Base-by-base conservation (phyloP, 495 filamentous ascomycete genomes). In the Usnea hakonensis region DNA sequence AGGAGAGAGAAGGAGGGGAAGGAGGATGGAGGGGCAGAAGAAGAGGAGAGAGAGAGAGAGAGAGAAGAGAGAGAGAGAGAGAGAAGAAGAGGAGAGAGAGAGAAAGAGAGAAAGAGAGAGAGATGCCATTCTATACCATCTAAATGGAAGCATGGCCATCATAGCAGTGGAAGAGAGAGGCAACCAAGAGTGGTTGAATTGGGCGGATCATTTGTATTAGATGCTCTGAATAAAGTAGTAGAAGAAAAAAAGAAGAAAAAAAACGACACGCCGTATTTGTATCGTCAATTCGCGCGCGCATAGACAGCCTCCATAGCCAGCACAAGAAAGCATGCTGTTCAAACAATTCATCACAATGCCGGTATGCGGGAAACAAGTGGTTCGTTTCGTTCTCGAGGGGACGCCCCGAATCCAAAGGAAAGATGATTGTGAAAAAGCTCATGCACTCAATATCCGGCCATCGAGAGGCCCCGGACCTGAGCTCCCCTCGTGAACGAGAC, bases 371-470 rank as follows among this genome's bases (percentile, higher is more conserved):
- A 55, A 40, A 28, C 11, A 33, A 61, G 30, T 30, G 21, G 57
- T 28, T 41, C 48, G 37, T 61, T 37, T 26, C 14, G 36, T 61
- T n/a, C 36, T 43, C 26, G n/a, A 43, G 32, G n/a, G 44, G 33
- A 40, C 23, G 48, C 28, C 37, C 48, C 36, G 10, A 11, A 44
- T 38, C 48, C 48, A 41, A 21, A 61, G n/a, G 23, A 50, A 55
- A 40, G 38, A 50, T 43, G 59, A 52, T 52, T 40, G 40, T 61
- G 50, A 30, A 48, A 61, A 54, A 61, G 26, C 40, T 61, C 48
- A 55, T 52, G 48, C 13, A 33, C 59, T 40, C 59, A 48, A 38
- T 13, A 54, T 40, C 28, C 41, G 53, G 30, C 38, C n/a, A 43
- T 17, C 8, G 35, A 57, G 26, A 57, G 55, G 55, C 55, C 36